Base-by-base conservation (phyloP, 495 filamentous ascomycete species). In the Aspergillus avenaceus region DNA sequence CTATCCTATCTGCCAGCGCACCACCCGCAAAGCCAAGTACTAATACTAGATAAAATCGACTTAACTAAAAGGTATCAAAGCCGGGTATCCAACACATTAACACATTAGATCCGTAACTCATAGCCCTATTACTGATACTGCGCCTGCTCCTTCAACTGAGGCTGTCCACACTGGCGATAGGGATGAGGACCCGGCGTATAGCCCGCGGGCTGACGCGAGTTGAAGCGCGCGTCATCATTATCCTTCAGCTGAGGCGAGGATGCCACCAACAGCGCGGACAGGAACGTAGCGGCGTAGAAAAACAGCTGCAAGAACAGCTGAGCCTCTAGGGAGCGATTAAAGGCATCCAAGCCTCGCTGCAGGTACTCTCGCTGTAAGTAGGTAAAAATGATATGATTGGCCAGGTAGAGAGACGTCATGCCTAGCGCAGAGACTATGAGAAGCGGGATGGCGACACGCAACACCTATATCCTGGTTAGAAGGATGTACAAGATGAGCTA, bases 261-360 rank as follows among this genome's bases (percentile, higher is more conserved):
- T 6, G 29, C 29, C 21, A 48, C 51, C 26, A 44, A 1, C 21
- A 44, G n/a, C 1, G 41, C 31, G 18, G 26, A 27, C 1, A 41
- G 40, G n/a, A 55, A 31, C 0, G 47, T 18, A 4, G 23, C 6
- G 2, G 52, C 25, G 7, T 49, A 55, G 41, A 55, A 55, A 25
- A 55, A 50, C 14, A 45, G 41, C 9, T 5, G 1, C 11, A 55
- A 19, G 31, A 50, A 49, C 6, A 47, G 9, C 27, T 19, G 13
- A 0, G 50, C 50, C 37, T 42, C 21, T 11, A 24, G 22, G 18
- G 43, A 45, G 0, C 13, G 50, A 18, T 41, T 4, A 1, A 23
- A 22, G 4, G 40, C 12, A 2, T 24, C 28, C 8, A 42, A 14
- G 7, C 19, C 41, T 8, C 16, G 18, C 12, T 7, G 29, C 7